These are phyloP conservation scores for Solanum gracilifrons DNA, from an alignment of 257 asterid species.

Conservation along the genomic window DNA sequence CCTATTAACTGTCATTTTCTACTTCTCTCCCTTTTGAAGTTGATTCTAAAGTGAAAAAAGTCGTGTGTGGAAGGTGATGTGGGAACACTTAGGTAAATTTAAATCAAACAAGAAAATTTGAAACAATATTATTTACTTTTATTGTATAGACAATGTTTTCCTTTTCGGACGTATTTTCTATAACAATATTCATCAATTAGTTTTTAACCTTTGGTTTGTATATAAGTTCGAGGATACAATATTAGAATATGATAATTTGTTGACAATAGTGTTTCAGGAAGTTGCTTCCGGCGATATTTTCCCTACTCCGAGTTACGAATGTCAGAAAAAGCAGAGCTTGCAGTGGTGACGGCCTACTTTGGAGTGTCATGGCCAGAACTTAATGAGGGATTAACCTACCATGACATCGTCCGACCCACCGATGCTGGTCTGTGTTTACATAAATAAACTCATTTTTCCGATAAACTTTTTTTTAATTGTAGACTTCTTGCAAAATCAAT, in stretches of 20 bases:
- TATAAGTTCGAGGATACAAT: neutral
- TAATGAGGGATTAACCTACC: constrained; percentile 65
- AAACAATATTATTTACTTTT: neutral
- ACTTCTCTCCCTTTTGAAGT: neutral
- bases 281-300: neutral
- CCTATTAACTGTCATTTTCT: neutral
- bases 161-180: neutral
- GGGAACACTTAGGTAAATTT: neutral
- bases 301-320: neutral
- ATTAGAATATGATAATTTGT: neutral
- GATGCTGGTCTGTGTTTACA: constrained; percentile 38
- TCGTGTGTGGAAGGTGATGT: neutral
- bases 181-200: neutral
- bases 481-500: neutral
- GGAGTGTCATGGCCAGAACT: constrained; percentile 79
- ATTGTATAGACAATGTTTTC: neutral
- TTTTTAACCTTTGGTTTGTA: neutral
- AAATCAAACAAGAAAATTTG: neutral
- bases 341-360: constrained; percentile 4
- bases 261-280: neutral
- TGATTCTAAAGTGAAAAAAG: neutral
- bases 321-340: neutral
- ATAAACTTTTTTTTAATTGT: neutral
- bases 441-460: neutral
- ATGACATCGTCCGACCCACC: constrained; percentile 37